phyloP scores from a whole-genome alignment of 306 rosid species.

The Dalbergia oliveri region DNA sequence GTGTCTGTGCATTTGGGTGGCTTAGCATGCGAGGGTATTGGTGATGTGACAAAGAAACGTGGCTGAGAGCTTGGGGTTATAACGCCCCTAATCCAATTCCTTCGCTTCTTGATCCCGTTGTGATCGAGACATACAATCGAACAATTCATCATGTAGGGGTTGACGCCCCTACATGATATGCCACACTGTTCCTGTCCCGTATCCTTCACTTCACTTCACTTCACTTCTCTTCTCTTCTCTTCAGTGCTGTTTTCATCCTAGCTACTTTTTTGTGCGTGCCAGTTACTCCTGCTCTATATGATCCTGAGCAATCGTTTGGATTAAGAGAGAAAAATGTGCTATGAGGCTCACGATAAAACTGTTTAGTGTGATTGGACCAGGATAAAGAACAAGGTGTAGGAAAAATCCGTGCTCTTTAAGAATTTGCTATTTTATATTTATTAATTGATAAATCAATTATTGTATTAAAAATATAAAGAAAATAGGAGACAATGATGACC shows the following conservation, averaged over 20 bases:
- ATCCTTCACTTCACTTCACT: not conserved
- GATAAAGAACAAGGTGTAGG: too few species aligned
- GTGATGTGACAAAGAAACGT: slow-evolving; percentile 31
- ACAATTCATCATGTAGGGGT: too few species aligned
- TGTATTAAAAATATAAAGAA: too few species aligned
- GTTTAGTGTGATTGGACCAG: too few species aligned
- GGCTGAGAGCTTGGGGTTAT: not conserved
- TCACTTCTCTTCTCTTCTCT: not conserved
- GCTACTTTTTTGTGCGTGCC: not conserved
- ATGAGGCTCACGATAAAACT: too few species aligned
- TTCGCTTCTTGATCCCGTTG: not conserved
- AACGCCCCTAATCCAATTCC: not conserved
- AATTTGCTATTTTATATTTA: too few species aligned
- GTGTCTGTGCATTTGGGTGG: slow-evolving; percentile 18
- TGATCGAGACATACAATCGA: too few species aligned
- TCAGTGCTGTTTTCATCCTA: not conserved
- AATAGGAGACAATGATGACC: too few species aligned
- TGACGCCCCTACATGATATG: not conserved
- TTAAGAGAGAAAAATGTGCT: too few species aligned
- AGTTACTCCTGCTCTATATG: not conserved
- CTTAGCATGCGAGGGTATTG: not conserved
- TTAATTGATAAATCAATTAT: too few species aligned
- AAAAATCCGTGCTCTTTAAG: too few species aligned
- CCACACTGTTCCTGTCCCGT: not conserved
- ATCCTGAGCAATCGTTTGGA: not conserved